Base-by-base conservation (phyloP, 139 green algal genomes). In the Pycnococcus provasolii region DNA sequence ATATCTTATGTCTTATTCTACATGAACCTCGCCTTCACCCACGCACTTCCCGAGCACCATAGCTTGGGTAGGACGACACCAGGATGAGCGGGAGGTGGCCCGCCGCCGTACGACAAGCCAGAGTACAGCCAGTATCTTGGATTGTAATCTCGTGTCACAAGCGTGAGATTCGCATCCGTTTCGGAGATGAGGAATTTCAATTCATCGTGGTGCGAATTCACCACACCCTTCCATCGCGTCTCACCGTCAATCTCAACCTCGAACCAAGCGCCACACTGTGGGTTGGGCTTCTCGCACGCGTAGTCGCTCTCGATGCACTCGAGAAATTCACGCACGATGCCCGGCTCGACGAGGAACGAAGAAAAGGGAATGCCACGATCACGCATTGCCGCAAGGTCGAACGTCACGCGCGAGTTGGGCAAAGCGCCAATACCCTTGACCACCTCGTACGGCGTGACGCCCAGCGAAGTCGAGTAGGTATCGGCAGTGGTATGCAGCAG, bases 371-470 rank as follows among this genome's bases (percentile, higher is more conserved):
- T 59, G 8, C 45, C 53, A 6, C 15, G 42, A 5, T 3, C 44
- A 5, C 64, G 64, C 51, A 71, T 62, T 7, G 64, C 43, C 8
- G 11, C 37, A 39, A 71, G 53, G 39, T 62, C n/a, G 52, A 71
- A 63, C 42, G 64, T 62, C 0, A 71, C 64, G 52, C 64, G 52
- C 9, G 42, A 4, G 13, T 50, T 15, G n/a, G 53, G 39, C 5
- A 9, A 42, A 3, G 43, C 26, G 60, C 26, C 15, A 8, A 6
- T 6, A 39, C 42, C 60, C 43, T 47, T 54, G 51, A 44, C 42
- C 41, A 9, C 15, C n/a, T 53, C 4, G 1, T 13, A 9, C 51
- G 37, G 11, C 60, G 26, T 67, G 39, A n/a, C 5, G 3, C n/a
- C 52, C 41, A 51, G 37, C 9, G 40, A 3, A 43, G 8, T 47